Evolutionary conservation across 2,329 filamentous ascomycete species (phyloP).

Genomic region (Penicillium sp.): DNA sequence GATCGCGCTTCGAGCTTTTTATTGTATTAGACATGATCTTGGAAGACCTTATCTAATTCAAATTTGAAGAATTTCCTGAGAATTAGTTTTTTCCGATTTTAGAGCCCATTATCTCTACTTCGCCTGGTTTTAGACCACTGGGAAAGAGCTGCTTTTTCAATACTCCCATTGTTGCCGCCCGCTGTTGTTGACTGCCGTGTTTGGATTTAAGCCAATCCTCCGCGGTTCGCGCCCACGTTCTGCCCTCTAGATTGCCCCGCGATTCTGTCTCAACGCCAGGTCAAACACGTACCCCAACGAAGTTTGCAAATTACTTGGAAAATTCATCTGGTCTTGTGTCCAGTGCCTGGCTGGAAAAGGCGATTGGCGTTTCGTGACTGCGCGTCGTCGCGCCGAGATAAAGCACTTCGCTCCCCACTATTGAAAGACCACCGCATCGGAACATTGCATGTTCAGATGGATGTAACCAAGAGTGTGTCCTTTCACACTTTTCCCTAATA

Average conservation of each 20-base stretch:
- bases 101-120: background rate
- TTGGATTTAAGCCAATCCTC: constrained; percentile 15
- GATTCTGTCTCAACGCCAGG: background rate
- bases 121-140: no score
- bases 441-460: background rate
- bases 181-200: constrained; percentile 22
- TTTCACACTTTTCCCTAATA: no score
- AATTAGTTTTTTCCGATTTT: background rate
- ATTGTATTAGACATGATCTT: background rate
- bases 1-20: background rate
- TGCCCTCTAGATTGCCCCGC: constrained; percentile 7
- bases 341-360: background rate
- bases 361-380: constrained; percentile 4
- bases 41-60: background rate
- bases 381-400: constrained; percentile 7
- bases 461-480: constrained; percentile 4
- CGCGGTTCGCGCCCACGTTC: constrained; percentile 11
- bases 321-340: background rate
- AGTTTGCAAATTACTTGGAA: background rate
- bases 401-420: background rate
- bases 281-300: background rate
- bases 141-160: no score
- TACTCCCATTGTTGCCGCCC: background rate
- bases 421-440: background rate
- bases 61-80: background rate